Conservation (phyloP, 345 rosid genomes). For the Stellera chamaejasme region DNA sequence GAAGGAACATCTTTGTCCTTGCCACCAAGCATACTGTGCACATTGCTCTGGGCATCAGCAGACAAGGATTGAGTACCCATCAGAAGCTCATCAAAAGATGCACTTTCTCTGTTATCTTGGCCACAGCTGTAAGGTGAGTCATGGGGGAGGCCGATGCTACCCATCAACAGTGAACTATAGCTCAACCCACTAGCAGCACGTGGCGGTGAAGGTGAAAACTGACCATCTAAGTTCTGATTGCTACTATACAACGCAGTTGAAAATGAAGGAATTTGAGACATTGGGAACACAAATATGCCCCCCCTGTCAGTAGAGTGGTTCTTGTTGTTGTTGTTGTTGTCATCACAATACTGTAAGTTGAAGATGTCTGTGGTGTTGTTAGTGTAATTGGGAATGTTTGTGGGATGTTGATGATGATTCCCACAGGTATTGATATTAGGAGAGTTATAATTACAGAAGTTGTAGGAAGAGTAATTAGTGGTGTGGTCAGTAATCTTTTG, state of each 20-base stretch:
- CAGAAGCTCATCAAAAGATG: conserved; percentile 46
- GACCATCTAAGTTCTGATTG: too few species aligned
- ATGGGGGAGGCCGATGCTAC: background rate
- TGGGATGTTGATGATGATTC: conserved; percentile 12
- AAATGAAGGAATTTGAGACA: conserved; percentile 22
- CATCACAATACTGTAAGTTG: conserved; percentile 3
- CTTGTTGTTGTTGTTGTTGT: background rate
- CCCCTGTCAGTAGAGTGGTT: background rate
- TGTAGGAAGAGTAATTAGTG: background rate
- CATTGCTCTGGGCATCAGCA: conserved; percentile 17
- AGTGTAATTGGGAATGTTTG: conserved; percentile 1
- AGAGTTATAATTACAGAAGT: background rate
- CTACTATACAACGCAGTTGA: conserved; percentile 7
- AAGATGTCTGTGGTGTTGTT: conserved; percentile 14
- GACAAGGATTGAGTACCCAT: conserved; percentile 39
- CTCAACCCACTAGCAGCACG: conserved; percentile 18
- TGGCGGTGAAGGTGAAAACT: background rate
- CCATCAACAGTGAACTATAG: conserved; percentile 51
- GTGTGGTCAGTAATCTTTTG: conserved; percentile 8
- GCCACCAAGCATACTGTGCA: background rate
- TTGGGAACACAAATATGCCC: conserved; percentile 18
- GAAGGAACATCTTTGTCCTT: conserved; percentile 1
- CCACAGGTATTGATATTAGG: conserved; percentile 9
- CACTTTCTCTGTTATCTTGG: conserved; percentile 24
- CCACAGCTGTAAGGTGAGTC: too few species aligned